Base-by-base conservation (phyloP, 139 green algal genomes). In the Coelastrella sp. region DNA sequence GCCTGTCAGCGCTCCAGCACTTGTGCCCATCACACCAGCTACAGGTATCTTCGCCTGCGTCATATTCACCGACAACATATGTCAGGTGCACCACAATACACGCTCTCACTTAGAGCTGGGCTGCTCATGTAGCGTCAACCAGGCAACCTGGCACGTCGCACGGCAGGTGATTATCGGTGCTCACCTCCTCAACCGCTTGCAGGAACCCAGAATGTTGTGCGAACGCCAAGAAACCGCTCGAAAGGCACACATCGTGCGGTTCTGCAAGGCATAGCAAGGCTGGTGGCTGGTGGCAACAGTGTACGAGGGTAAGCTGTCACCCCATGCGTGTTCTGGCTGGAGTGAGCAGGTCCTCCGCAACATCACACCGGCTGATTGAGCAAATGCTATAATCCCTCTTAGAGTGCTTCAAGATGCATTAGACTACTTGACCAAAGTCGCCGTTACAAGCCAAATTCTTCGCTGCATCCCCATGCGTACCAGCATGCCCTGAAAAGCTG, bases 211-310 rank as follows among this genome's bases (percentile, higher is more conserved):
- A 79, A 84, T 98, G 95, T 35, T 92, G 88, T 23, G 95, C 95
- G 86, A 98, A 98, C 0, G 95, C 94, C 43, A 98, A 80, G 79
- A 98, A 98, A 34, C 95, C 95, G 62, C 86, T 94, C 4, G 88
- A 94, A 2, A 98, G 90, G 0, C 98, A 93, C 0, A 98, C 64
- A 81, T 98, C 95, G 40, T 83, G 88, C 30, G 62, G 25, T 40
- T 69, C 62, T 69, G 62, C 62, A 69, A n/a, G n/a, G n/a, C n/a
- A n/a, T n/a, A n/a, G n/a, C n/a, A n/a, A n/a, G n/a, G n/a, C n/a
- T n/a, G n/a, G n/a, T n/a, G n/a, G n/a, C n/a, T n/a, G n/a, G n/a
- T n/a, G n/a, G n/a, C n/a, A n/a, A n/a, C n/a, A n/a, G n/a, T n/a
- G n/a, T n/a, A n/a, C n/a, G n/a, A n/a, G n/a, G n/a, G n/a, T n/a